These are phyloP conservation scores for Apiotrichum siamense DNA, from an alignment of 1,284 basidiomycete species.

Conservation along the genomic window DNA sequence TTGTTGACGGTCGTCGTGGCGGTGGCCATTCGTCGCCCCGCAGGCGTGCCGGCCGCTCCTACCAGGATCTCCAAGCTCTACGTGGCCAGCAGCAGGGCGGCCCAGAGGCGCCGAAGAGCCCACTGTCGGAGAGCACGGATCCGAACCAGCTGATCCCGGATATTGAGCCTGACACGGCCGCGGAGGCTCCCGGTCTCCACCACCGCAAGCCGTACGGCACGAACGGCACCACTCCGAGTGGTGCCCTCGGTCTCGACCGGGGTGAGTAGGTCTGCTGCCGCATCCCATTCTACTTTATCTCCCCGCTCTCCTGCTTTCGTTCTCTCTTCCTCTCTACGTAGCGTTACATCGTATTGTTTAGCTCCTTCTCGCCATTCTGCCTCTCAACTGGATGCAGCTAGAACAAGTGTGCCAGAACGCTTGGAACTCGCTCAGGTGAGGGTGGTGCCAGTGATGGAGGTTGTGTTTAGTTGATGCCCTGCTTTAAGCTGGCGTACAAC, in stretches of 20 bases:
- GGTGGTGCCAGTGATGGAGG: too few species aligned
- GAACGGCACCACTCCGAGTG: not conserved
- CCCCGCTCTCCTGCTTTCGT: too few species aligned
- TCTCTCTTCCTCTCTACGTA: too few species aligned
- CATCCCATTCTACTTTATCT: too few species aligned
- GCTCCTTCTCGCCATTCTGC: too few species aligned
- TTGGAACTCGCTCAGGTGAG: too few species aligned
- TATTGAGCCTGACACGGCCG: conserved; percentile 1
- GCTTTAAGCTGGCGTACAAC: too few species aligned
- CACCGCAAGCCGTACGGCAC: conserved; percentile 8
- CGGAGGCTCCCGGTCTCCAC: conserved; percentile 12
- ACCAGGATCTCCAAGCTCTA: conserved; percentile 22
- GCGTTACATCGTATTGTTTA: too few species aligned
- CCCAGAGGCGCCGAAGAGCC: not conserved
- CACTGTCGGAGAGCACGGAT: not conserved
- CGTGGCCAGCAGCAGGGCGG: not conserved
- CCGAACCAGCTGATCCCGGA: not conserved
- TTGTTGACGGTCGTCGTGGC: conserved; percentile 37
- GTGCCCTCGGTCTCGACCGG: conserved; percentile 16
- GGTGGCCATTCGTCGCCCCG: conserved; percentile 23
- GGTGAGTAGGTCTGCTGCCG: too few species aligned
- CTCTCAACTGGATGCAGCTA: too few species aligned
- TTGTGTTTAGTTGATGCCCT: too few species aligned
- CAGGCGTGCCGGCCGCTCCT: conserved; percentile 30
- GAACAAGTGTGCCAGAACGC: too few species aligned